These are phyloP conservation scores for Syzygium oleosum DNA, from an alignment of 345 rosid species.

Conservation along the genomic window DNA sequence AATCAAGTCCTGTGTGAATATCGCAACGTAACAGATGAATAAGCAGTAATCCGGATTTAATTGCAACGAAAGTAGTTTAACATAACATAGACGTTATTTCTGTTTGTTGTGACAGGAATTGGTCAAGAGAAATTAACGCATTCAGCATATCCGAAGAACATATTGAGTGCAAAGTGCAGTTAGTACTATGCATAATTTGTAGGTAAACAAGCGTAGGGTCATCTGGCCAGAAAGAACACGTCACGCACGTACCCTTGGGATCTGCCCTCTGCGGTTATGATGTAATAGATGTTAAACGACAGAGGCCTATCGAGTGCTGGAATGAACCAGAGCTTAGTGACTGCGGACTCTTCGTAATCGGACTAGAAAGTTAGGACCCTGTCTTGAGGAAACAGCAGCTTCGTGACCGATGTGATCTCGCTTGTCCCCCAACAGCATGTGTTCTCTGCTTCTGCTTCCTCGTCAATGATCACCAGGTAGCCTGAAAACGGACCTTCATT, in stretches of 20 bases:
- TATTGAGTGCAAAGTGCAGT: background rate
- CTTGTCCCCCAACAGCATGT: constrained; percentile 45
- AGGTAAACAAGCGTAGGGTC: no score
- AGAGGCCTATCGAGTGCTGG: constrained; percentile 67
- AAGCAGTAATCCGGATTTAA: background rate
- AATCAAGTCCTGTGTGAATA: background rate
- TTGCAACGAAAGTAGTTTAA: background rate
- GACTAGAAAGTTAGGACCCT: constrained; percentile 35
- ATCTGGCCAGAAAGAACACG: no score
- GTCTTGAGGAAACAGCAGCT: constrained; percentile 65
- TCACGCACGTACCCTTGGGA: constrained; percentile 35
- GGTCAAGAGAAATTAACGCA: background rate
- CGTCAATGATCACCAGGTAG: constrained; percentile 49
- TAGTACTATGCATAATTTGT: background rate
- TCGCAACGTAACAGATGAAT: background rate
- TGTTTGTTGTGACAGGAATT: background rate
- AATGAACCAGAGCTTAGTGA: constrained; percentile 47
- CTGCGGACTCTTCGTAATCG: constrained; percentile 25
- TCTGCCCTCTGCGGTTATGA: constrained; percentile 2
- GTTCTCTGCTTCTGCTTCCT: constrained; percentile 51
- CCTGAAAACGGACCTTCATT: constrained; percentile 64
- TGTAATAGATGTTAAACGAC: constrained; percentile 48
- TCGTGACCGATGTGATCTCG: constrained; percentile 29
- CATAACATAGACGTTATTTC: background rate
- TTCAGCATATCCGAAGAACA: background rate